Evolutionary conservation across 306 rosid species (phyloP), one percentile per base, ranked within the genome.

Genomic region (Vigna reflexopilosa): DNA sequence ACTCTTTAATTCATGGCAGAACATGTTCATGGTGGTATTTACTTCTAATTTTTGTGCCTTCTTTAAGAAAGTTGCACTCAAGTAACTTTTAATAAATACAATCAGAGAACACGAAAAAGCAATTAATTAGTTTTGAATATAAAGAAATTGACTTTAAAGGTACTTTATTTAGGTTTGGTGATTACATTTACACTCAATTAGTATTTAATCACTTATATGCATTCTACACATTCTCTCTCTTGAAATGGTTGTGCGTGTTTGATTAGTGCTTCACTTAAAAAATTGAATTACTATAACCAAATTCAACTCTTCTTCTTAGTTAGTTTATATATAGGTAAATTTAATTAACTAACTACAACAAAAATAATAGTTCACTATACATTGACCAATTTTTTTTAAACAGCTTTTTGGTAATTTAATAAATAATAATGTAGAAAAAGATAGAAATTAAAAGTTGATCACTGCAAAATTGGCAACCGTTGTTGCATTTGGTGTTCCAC

Each of bases 71-170:
- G 40, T 66, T 50, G 19, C 13, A 62, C 51, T 32, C 3, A 19
- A 75, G 26, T n/a, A 34, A 49, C 72, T 48, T 32, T 48, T 75
- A 19, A 26, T n/a, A 26, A 32, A 26, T n/a, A 45, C 54, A 44
- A 26, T 74, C 47, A 58, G 19, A 57, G 26, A 64, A 20, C 4
- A 45, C 24, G 32, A 14, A 11, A 77, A 67, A 67, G 49, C 68
- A 67, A 16, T 54, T 67, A 67, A 24, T 54, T 67, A 32, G 22
- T 76, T 28, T 50, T 32, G 20, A 20, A 9, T 52, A 63, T 65
- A 24, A 63, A 67, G 28, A 76, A 66, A 67, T 77, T 67, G 75
- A 36, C 81, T 68, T 54, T 26, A 54, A 77, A 61, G 15, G 50
- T 44, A 68, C 61, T 75, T 77, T 56, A 47, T 75, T 22, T 6